Evolutionary conservation across 192 early-diverging fungal species (phyloP).

Genomic region (Backusella tuberculispora): DNA sequence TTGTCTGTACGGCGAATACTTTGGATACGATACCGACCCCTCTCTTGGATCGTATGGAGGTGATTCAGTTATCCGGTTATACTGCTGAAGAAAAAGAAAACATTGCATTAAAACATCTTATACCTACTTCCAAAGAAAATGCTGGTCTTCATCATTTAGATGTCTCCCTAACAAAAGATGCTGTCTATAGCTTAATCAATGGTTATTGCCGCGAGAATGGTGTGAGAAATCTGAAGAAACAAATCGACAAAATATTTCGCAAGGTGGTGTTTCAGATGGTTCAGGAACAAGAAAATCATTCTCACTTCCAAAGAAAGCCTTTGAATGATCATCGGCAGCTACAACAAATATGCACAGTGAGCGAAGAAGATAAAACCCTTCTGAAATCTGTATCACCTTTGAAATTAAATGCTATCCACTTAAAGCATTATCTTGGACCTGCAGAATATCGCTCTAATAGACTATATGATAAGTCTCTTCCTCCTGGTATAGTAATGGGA

Average conservation of each 20-base stretch:
- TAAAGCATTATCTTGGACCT: slow-evolving; percentile 92
- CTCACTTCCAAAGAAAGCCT: background rate
- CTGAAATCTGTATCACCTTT: slow-evolving; percentile 57
- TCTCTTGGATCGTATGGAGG: slow-evolving; percentile 99
- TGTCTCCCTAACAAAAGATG: slow-evolving; percentile 71
- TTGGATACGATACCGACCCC: slow-evolving; percentile 96
- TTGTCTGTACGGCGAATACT: slow-evolving; percentile 99
- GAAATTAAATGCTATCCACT: slow-evolving; percentile 66
- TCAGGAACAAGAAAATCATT: background rate
- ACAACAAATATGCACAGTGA: background rate
- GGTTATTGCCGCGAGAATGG: slow-evolving; percentile 96
- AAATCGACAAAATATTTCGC: slow-evolving; percentile 97
- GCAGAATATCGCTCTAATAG: slow-evolving; percentile 85
- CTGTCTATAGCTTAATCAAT: slow-evolving; percentile 84
- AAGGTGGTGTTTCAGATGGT: slow-evolving; percentile 74
- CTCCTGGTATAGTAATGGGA: slow-evolving; percentile 94
- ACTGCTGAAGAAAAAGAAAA: slow-evolving; percentile 85
- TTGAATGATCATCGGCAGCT: background rate
- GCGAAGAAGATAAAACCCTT: slow-evolving; percentile 45
- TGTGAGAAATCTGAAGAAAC: slow-evolving; percentile 96
- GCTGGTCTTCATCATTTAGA: slow-evolving; percentile 75
- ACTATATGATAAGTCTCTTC: slow-evolving; percentile 80
- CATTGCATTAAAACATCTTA: slow-evolving; percentile 89
- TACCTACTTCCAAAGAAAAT: slow-evolving; percentile 77
- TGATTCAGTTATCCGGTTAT: slow-evolving; percentile 91